Conservation (phyloP, 1,284 basidiomycete genomes). For the Irpex sp. region DNA sequence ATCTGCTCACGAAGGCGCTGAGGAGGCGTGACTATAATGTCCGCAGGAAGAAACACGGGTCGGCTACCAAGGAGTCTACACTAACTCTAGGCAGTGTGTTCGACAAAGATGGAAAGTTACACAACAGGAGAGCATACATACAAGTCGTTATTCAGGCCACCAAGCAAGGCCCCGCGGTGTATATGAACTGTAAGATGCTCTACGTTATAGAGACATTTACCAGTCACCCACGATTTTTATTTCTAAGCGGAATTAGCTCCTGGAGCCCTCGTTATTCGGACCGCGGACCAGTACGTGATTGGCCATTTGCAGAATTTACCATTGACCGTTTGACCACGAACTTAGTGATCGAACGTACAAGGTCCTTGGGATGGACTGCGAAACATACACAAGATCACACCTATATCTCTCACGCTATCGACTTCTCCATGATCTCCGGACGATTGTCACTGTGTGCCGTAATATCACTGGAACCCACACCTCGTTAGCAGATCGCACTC, state of each 20-base stretch:
- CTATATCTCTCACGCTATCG: conserved; percentile 38
- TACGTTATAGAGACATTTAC: background rate
- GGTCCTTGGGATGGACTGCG: background rate
- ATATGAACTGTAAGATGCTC: conserved; percentile 36
- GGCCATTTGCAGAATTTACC: background rate
- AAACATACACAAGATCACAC: conserved; percentile 3
- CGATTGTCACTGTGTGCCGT: conserved; percentile 27
- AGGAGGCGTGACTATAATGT: background rate
- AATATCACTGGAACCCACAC: conserved; percentile 2
- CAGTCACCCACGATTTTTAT: background rate
- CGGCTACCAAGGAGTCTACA: background rate
- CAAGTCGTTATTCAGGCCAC: conserved; percentile 36
- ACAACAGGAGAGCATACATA: conserved; percentile 26
- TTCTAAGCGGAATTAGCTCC: background rate
- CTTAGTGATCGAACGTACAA: background rate
- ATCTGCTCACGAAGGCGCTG: background rate
- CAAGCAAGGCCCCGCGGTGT: conserved; percentile 39
- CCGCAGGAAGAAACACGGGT: background rate
- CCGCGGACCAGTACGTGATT: conserved; percentile 1
- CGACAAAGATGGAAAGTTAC: conserved; percentile 13
- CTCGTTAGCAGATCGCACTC: conserved; percentile 35
- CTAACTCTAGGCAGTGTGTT: conserved; percentile 36
- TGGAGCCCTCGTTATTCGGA: conserved; percentile 6
- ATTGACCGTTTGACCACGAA: background rate
- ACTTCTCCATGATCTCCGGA: conserved; percentile 17